Percentiles rank a stretch among this genome's conserved stretches.
These are phyloP conservation scores for Zopfia rhizophila DNA, from an alignment of 2,329 filamentous ascomycete genomes.

Conservation along the genomic window DNA sequence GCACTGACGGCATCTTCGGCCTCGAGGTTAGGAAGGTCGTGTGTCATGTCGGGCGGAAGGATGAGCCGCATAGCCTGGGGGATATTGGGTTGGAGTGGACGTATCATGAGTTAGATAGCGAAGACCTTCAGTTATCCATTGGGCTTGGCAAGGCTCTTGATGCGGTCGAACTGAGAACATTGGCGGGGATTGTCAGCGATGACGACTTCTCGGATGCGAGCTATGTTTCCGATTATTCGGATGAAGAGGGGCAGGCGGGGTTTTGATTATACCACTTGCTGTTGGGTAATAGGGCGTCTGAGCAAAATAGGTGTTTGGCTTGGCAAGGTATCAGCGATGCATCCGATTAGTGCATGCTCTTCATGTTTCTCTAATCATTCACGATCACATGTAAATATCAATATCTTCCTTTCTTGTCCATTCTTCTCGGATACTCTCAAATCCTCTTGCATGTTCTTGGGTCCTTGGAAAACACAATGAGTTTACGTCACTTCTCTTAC, in stretches of 20 bases:
- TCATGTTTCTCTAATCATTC: no score
- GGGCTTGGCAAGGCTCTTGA: slow-evolving; percentile 36
- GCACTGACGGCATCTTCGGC: slow-evolving; percentile 27
- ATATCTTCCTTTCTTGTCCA: no score
- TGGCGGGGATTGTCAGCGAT: slow-evolving; percentile 32
- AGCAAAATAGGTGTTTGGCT: no score
- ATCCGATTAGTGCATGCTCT: no score
- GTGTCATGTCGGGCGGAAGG: slow-evolving; percentile 32
- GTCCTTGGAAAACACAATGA: no score
- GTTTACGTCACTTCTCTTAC: no score
- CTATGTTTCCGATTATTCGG: slow-evolving; percentile 18
- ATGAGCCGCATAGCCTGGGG: slow-evolving; percentile 38
- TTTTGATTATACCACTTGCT: slow-evolving; percentile 17
- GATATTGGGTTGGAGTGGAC: slow-evolving; percentile 42
- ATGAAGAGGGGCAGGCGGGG: slow-evolving; percentile 25
- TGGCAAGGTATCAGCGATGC: no score
- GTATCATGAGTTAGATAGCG: slow-evolving; percentile 32
- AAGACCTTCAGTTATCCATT: slow-evolving; percentile 39
- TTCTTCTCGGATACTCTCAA: no score
- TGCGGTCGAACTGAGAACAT: slow-evolving; percentile 27
- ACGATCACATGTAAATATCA: no score
- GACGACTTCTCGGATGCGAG: slow-evolving; percentile 27
- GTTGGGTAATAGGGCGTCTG: no score
- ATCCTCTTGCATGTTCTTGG: no score
- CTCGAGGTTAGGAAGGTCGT: slow-evolving; percentile 39